A percentile compares a stretch with the other conserved stretches of the same genome.
Evolutionary conservation across 2,329 filamentous ascomycete genomes (phyloP).

Genomic region (Metarhizium guizhouense): DNA sequence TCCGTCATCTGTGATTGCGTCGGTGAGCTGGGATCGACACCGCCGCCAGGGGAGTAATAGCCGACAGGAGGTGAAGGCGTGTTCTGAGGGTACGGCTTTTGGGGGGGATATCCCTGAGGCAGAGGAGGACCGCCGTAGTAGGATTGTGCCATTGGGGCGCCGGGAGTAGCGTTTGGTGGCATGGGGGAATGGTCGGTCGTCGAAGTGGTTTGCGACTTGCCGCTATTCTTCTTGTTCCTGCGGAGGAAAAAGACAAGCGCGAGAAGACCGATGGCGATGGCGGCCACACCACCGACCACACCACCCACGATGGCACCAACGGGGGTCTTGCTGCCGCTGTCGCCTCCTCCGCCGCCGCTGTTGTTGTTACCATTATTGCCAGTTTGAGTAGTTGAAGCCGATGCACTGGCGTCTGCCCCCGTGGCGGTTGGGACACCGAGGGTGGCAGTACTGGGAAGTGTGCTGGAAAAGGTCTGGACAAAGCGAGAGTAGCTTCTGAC

Average conservation of each 20-base stretch:
- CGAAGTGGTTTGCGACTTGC: conserved; percentile 5
- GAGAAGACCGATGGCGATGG: conserved; percentile 19
- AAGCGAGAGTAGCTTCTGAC: not conserved
- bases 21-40: conserved; percentile 8
- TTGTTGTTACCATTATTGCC: not conserved
- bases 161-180: conserved; percentile 2
- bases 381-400: not conserved
- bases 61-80: conserved; percentile 5
- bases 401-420: not conserved
- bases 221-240: conserved; percentile 15
- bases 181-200: not conserved
- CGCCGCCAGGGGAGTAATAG: conserved; percentile 11
- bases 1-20: conserved; percentile 11
- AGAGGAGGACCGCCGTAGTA: conserved; percentile 12
- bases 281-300: conserved; percentile 27
- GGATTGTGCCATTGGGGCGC: conserved; percentile 4
- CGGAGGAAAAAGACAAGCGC: conserved; percentile 24
- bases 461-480: not conserved
- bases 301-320: conserved; percentile 29
- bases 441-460: not conserved
- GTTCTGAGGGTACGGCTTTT: conserved; percentile 12
- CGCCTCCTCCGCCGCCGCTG: not conserved
- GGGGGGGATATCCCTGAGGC: conserved; percentile 12
- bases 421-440: not conserved
- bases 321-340: conserved; percentile 11